Evolutionary conservation across 1,284 basidiomycete species (phyloP).

Genomic region (Amylostereum areolatum): DNA sequence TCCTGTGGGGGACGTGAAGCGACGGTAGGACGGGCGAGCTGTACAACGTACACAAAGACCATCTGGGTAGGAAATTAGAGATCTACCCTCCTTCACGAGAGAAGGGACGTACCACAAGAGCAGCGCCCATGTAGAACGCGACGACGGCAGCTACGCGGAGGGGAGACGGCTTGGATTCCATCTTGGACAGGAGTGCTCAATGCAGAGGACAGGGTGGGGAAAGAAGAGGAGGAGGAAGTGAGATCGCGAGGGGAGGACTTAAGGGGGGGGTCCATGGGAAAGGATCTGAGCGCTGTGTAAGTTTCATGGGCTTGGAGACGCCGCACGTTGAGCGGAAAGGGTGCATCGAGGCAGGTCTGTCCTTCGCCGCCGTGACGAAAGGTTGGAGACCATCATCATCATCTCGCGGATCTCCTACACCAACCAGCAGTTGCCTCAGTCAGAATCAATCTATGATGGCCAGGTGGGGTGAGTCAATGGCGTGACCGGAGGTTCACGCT

Average conservation of each 20-base stretch:
- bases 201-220: no score
- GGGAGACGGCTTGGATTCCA: slow-evolving; percentile 25
- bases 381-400: no score
- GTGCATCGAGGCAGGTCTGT: no score
- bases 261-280: slow-evolving; percentile 2
- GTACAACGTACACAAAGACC: slow-evolving; percentile 53
- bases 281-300: neutral
- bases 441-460: no score
- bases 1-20: slow-evolving; percentile 30
- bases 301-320: no score
- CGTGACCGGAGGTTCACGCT: no score
- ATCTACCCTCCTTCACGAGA: no score
- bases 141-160: slow-evolving; percentile 65
- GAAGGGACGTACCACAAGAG: slow-evolving; percentile 57
- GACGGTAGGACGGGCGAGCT: neutral
- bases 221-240: neutral
- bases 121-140: slow-evolving; percentile 70
- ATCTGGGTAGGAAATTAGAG: slow-evolving; percentile 32
- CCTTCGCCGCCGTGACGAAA: no score
- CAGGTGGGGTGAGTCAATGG: no score
- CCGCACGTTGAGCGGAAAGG: no score
- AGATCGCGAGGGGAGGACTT: neutral
- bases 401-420: no score
- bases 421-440: no score
- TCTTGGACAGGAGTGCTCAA: slow-evolving; percentile 11